Evolutionary conservation across 2,329 filamentous ascomycete species (phyloP), one percentile per base, ranked within the genome.

Genomic region (Fusarium keratoplasticum): DNA sequence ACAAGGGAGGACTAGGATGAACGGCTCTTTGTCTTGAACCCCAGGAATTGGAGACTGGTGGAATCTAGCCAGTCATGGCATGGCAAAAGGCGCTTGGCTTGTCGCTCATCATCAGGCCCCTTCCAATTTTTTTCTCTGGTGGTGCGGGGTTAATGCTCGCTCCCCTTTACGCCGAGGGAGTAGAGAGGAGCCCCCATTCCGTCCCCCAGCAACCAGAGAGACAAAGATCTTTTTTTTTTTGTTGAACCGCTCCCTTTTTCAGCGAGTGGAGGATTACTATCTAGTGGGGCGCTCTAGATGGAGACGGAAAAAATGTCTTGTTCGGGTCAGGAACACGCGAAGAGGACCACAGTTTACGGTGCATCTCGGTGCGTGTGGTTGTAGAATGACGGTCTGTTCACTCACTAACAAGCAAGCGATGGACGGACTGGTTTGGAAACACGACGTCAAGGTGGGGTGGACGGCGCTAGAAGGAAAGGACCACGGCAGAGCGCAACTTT

Each of bases 61-160:
- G 14, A 13, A 36, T 33, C n/a, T 47, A 72, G 71, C 54, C 71
- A 69, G 40, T 69, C 61, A 58, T 44, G 62, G 18, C 64, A 44
- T 42, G 61, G 40, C 52, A 52, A 70, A 66, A 40, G 35, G 31
- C 22, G 29, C 42, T 52, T 52, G 60, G 31, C n/a, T 55, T 36
- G 33, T 63, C 61, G 25, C 47, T 40, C 61, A 59, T 60, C 29
- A 35, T 61, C 35, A 42, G 47, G 31, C 54, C 16, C 18, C n/a
- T 18, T 14, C 52, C 50, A 54, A 33, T 55, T 50, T 31, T 60
- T 38, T n/a, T 36, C 22, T 11, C 27, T 40, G 64, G 35, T 36
- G 40, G 74, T 78, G 77, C 75, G 77, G 77, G 75, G 75, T 76
- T 47, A 64, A 64, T 60, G 71, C 71, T 78, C 77, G 77, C 77